Evolutionary conservation across 306 rosid species (phyloP), one percentile per base, ranked within the genome.

Genomic region (Cicer arietinum): DNA sequence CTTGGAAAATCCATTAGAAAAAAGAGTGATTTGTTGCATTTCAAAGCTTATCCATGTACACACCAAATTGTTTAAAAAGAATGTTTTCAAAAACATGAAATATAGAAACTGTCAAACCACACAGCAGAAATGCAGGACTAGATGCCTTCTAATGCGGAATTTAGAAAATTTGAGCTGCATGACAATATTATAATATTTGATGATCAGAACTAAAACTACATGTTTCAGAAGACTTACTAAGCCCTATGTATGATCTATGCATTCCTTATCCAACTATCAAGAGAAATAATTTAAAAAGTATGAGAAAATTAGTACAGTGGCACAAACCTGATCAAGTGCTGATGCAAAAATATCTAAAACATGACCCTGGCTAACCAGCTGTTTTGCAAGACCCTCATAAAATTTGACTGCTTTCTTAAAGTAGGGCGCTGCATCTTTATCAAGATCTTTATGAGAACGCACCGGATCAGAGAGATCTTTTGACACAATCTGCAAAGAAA

Each of bases 381-480:
- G 96, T 73, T 91, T 91, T 30, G 94, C 91, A 42, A 94, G 91
- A 81, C 80, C 59, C 72, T 94, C 98, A 79, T 90, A 94, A 71
- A 88, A 91, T 64, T 94, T 94, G 68, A 89, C 88, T 67, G 99
- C 99, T 81, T 94, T 94, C 83, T 88, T 94, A 54, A 91, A 94
- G 88, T 80, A 94, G 3, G 97, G 96, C 17, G 95, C 97, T 10
- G 97, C 99, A 78, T 94, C 99, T 82, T 94, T 94, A 81, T 92
- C 99, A 18, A 94, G 91, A 89, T 94, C 97, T 74, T 94, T 94
- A 87, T 92, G 99, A 52, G 99, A 94, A 40, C 97, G 96, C 74
- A 94, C 95, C 0, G 99, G 98, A 43, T 94, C 99, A 30, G 99
- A 94, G 62, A 86, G 69, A 80, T 94, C 95, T 80, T 90, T 94